Conservation (phyloP, 78 protist species). For the Carpediemonas membranifera region DNA sequence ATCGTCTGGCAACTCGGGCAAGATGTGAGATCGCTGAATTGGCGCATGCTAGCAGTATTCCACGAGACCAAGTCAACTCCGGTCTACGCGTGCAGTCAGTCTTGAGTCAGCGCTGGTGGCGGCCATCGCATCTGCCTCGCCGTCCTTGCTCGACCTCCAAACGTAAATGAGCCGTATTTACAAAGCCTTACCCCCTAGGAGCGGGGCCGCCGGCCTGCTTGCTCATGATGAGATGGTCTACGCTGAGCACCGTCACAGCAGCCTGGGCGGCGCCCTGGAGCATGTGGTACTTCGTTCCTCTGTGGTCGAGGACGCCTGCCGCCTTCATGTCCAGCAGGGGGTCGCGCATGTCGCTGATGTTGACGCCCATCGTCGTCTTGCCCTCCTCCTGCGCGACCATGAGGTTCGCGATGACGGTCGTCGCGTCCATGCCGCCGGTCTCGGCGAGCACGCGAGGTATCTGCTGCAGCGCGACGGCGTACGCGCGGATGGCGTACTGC, state of each 20-base stretch:
- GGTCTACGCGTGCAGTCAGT: too few species aligned
- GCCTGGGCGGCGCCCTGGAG: conserved; percentile 76
- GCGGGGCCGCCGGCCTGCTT: conserved; percentile 70
- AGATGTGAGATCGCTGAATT: too few species aligned
- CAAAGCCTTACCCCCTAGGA: too few species aligned
- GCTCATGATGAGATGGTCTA: conserved; percentile 97
- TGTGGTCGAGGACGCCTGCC: conserved; percentile 57
- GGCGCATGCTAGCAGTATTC: too few species aligned
- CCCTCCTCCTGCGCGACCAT: conserved; percentile 42
- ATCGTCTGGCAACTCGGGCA: too few species aligned
- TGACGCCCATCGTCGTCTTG: too few species aligned
- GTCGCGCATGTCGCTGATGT: conserved; percentile 57
- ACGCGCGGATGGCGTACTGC: too few species aligned
- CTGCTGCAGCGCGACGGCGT: conserved; percentile 25
- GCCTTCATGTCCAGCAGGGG: conserved; percentile 15
- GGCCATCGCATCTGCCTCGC: too few species aligned
- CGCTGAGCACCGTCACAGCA: conserved; percentile 86
- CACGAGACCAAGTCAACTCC: too few species aligned
- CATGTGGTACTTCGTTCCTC: conserved; percentile 47
- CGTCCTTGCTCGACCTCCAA: too few species aligned
- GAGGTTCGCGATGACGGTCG: conserved; percentile 10
- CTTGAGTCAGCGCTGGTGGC: too few species aligned
- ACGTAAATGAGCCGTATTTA: too few species aligned
- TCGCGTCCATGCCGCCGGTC: conserved; percentile 2
- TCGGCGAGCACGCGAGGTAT: conserved; percentile 58